Base-by-base conservation (phyloP, 306 rosid genomes). In the Aeschynomene evenia region DNA sequence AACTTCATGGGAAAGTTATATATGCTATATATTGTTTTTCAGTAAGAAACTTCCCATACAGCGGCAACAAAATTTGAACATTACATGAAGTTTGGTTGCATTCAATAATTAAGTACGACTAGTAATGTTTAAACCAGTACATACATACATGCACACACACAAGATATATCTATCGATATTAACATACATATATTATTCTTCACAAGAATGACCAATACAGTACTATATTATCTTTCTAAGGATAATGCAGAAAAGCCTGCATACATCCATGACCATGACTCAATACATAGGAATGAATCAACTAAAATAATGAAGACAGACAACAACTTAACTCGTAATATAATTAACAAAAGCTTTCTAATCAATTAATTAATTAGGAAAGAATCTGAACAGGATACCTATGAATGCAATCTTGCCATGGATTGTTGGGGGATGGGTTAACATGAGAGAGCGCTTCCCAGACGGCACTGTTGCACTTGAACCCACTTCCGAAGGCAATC, bases 401-500 rank as follows among this genome's bases (percentile, higher is more conserved):
- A 16, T 83, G 15, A 62, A 88, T 81, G 65, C 87, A 85, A 74
- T 88, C 88, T 51, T 74, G 77, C 94, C 94, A 88, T 1, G 94
- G 90, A 71, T 43, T 75, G 9, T 68, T 55, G 4, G 75, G 61
- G 2, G 90, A 81, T 1, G 94, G 78, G 40, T 77, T 79, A 1
- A 88, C 88, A 55, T 77, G 62, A 43, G 48, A 34, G 6, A 88
- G 71, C 0, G 90, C 94, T 42, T 73, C 63, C 94, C 94, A 88
- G 16, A 85, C 90, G 0, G 90, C 88, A 48, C 90, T 88, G 70
- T 87, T 87, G 49, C 92, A 87, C 81, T 87, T 87, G 36, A 84
- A 83, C 0, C 90, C 90, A 1, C 90, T 87, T 0, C 93, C 93
- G 6, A 85, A 85, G 0, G 88, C 93, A 43, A 85, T 85, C 61